Evolutionary conservation across 768 basidiomycete species (phyloP).

Genomic region (Hypholoma sublateritium): DNA sequence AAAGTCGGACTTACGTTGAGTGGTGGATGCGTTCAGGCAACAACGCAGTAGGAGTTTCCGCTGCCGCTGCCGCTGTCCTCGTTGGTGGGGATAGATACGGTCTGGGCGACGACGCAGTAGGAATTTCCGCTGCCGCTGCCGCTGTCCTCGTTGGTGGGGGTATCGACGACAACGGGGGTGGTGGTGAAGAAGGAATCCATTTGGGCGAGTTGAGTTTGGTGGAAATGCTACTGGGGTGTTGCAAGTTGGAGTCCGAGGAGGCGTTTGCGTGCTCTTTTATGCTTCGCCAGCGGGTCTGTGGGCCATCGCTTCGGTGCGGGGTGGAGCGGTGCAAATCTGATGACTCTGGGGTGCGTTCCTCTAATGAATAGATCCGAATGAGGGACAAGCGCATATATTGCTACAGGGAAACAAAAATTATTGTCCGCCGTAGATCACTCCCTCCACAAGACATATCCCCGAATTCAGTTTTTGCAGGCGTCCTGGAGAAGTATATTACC

Average conservation of each 20-base stretch:
- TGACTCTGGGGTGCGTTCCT: too few relatives aligned
- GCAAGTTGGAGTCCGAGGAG: not conserved
- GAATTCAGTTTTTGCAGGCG: too few relatives aligned
- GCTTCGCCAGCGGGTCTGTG: too few relatives aligned
- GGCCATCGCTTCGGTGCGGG: too few relatives aligned
- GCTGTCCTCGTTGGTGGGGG: constrained; percentile 4
- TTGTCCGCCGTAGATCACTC: too few relatives aligned
- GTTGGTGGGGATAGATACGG: constrained; percentile 1
- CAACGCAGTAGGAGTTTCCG: constrained; percentile 7
- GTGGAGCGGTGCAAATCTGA: too few relatives aligned
- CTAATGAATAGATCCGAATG: too few relatives aligned
- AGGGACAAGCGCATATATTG: too few relatives aligned
- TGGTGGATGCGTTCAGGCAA: constrained; percentile 1
- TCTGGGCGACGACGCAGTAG: constrained; percentile 5
- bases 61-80: constrained; percentile 1
- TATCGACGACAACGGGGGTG: not conserved
- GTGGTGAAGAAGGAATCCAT: constrained; percentile 15
- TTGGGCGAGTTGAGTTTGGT: not conserved
- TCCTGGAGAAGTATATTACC: too few relatives aligned
- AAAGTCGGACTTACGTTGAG: not conserved
- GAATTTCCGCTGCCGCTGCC: not conserved
- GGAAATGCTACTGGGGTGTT: not conserved
- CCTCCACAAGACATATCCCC: too few relatives aligned
- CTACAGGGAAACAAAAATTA: too few relatives aligned
- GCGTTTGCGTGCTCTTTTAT: not conserved